Evolutionary conservation across 163 green algal species (phyloP).

Genomic region (Scenedesmus sp.): DNA sequence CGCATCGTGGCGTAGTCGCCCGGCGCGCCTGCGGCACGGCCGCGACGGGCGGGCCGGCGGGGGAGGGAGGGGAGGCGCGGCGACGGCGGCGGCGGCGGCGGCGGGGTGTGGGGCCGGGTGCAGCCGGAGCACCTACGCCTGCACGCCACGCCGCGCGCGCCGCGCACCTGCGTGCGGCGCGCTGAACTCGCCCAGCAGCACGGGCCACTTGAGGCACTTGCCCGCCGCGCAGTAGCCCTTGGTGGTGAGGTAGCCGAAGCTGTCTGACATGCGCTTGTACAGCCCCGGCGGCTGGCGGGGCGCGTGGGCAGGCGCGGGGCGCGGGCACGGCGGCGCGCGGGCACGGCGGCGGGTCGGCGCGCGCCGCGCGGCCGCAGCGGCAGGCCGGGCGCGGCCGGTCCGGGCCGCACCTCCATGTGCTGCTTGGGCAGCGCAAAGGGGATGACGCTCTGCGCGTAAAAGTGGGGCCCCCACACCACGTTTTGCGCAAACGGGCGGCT

Average conservation of each 20-base stretch:
- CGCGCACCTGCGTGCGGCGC: constrained; percentile 31
- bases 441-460: constrained; percentile 51
- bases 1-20: constrained; percentile 38
- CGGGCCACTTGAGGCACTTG: constrained; percentile 45
- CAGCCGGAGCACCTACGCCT: neutral
- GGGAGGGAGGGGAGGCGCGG: no score
- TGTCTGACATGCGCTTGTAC: constrained; percentile 47
- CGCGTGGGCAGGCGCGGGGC: neutral
- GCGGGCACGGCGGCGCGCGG: neutral
- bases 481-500: constrained; percentile 40
- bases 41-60: no score
- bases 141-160: neutral
- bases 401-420: constrained; percentile 19
- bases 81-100: no score
- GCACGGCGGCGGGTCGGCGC: neutral
- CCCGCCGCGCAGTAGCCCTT: constrained; percentile 33
- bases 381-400: neutral
- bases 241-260: constrained; percentile 51
- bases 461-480: constrained; percentile 44
- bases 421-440: constrained; percentile 31
- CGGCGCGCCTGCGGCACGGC: constrained; percentile 28
- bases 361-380: neutral
- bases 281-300: constrained; percentile 26
- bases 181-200: constrained; percentile 45
- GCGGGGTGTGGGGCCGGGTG: no score